These are phyloP conservation scores for Talaromyces sp. DNA, from an alignment of 2,329 filamentous ascomycete species.

Conservation along the genomic window DNA sequence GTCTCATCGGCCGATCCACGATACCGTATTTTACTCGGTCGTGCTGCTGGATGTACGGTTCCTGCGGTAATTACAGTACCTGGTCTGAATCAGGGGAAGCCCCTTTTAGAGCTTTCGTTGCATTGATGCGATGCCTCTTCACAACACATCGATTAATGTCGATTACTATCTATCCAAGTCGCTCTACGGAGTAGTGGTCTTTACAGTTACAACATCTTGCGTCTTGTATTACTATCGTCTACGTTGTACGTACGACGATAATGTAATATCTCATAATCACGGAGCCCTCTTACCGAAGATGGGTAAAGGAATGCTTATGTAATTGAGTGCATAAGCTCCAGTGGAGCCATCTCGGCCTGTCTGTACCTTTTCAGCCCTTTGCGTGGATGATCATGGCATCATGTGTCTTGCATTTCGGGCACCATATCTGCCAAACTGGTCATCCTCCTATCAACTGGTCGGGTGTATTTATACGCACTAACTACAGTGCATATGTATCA, in stretches of 20 bases:
- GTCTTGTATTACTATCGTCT: too few species aligned
- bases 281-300: background rate
- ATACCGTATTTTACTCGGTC: background rate
- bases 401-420: slow-evolving; percentile 3
- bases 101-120: background rate
- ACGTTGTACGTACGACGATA: too few species aligned
- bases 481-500: background rate
- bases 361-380: background rate
- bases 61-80: background rate
- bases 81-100: slow-evolving; percentile 3
- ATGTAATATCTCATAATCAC: background rate
- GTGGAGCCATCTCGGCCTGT: background rate
- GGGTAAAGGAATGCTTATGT: background rate
- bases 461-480: background rate
- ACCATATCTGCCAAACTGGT: too few species aligned
- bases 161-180: too few species aligned
- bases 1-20: background rate
- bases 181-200: too few species aligned
- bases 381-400: background rate
- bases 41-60: background rate
- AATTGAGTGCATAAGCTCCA: background rate
- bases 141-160: too few species aligned
- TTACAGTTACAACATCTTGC: too few species aligned
- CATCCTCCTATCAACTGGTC: background rate
- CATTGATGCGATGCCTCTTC: too few species aligned